A percentile compares a stretch with the other conserved stretches of the same genome.
These are phyloP conservation scores for Ceratobasidium sp. DNA, from an alignment of 1,284 basidiomycete species.

Conservation along the genomic window DNA sequence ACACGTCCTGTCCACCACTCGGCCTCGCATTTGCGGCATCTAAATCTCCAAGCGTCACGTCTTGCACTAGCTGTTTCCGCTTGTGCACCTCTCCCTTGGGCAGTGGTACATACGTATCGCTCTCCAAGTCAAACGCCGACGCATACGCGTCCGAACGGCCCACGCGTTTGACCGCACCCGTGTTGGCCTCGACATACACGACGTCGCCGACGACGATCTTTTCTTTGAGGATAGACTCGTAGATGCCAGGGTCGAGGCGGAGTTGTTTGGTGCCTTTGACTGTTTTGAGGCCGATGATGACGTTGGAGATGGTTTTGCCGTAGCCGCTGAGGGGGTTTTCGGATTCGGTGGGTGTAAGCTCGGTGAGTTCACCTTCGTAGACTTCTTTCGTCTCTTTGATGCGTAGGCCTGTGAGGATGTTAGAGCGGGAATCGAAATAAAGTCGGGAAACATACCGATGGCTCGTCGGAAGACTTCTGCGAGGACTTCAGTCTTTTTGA, in stretches of 20 bases:
- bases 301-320: slow-evolving; percentile 98
- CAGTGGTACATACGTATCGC: slow-evolving; percentile 97
- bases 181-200: slow-evolving; percentile 95
- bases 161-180: slow-evolving; percentile 97
- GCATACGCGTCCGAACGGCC: slow-evolving; percentile 98
- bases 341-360: slow-evolving; percentile 94
- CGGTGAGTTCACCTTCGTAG: slow-evolving; percentile 98
- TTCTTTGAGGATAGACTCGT: slow-evolving; percentile 98
- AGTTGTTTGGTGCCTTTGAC: slow-evolving; percentile 99
- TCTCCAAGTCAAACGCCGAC: slow-evolving; percentile 98
- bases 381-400: slow-evolving; percentile 99
- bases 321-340: slow-evolving; percentile 97
- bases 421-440: slow-evolving; percentile 30
- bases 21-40: slow-evolving; percentile 98
- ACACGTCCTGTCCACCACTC: slow-evolving; percentile 95
- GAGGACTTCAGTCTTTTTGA: slow-evolving; percentile 99
- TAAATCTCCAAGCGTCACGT: slow-evolving; percentile 95
- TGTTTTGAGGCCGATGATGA: slow-evolving; percentile 96
- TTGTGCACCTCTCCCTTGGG: slow-evolving; percentile 99
- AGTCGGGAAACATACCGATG: slow-evolving; percentile 76
- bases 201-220: slow-evolving; percentile 97
- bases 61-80: slow-evolving; percentile 96
- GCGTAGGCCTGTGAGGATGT: slow-evolving; percentile 74
- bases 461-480: slow-evolving; percentile 95
- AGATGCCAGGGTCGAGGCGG: slow-evolving; percentile 93